These are phyloP conservation scores for Pterocarpus santalinus DNA, from an alignment of 306 rosid species.

Conservation along the genomic window DNA sequence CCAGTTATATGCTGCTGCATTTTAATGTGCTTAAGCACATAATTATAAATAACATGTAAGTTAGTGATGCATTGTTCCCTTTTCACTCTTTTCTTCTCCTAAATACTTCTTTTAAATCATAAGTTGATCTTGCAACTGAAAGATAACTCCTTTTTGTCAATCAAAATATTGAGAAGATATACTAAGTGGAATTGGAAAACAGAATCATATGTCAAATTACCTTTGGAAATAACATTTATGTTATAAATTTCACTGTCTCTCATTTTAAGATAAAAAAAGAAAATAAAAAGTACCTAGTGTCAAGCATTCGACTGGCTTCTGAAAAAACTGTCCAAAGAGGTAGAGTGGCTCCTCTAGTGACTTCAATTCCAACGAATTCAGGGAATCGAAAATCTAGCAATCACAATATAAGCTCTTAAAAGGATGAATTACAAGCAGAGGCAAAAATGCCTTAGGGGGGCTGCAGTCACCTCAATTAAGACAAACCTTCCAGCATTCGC, in stretches of 20 bases:
- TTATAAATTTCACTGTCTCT: conserved; percentile 3
- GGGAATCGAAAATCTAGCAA: conserved; percentile 84
- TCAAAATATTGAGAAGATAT: conserved; percentile 26
- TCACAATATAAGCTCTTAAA: conserved; percentile 47
- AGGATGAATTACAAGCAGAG: conserved; percentile 39
- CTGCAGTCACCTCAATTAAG: conserved; percentile 56
- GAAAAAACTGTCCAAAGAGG: conserved; percentile 93
- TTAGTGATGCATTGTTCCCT: conserved; percentile 6
- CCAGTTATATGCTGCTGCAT: neutral
- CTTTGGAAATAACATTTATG: conserved; percentile 26
- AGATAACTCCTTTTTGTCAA: conserved; percentile 23
- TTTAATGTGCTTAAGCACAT: neutral
- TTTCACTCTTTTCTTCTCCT: conserved; percentile 19
- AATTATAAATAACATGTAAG: conserved; percentile 5
- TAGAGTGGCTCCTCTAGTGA: conserved; percentile 98
- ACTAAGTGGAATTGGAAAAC: conserved; percentile 21
- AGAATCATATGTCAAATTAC: neutral
- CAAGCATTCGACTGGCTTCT: conserved; percentile 88
- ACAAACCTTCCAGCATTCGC: conserved; percentile 97
- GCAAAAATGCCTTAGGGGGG: conserved; percentile 54
- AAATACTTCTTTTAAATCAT: conserved; percentile 11
- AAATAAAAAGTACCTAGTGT: conserved; percentile 75
- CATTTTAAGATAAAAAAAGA: conserved; percentile 26
- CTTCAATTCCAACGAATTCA: conserved; percentile 94
- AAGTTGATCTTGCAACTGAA: conserved; percentile 12